Evolutionary conservation across 2,329 filamentous ascomycete species (phyloP).

Genomic region (Alternaria metachromatica): DNA sequence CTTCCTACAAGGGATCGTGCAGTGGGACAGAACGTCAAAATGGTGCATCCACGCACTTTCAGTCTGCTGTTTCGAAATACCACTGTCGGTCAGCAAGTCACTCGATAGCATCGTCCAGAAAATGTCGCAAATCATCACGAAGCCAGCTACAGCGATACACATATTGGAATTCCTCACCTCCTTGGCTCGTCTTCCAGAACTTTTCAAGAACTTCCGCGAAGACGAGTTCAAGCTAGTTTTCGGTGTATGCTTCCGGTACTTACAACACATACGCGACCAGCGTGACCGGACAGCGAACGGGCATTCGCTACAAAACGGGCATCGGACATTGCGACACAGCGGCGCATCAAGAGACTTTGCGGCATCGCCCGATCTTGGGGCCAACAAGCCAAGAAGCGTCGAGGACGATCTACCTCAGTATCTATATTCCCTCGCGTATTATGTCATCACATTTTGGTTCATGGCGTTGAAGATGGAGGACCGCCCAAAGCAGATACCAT

Average conservation of each 20-base stretch:
- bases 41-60: slow-evolving; percentile 94
- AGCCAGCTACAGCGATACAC: slow-evolving; percentile 88
- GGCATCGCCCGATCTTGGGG: slow-evolving; percentile 33
- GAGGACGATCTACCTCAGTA: slow-evolving; percentile 88
- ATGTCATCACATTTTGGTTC: slow-evolving; percentile 98
- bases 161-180: slow-evolving; percentile 95
- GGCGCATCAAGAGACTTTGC: slow-evolving; percentile 53
- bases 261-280: slow-evolving; percentile 82
- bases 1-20: slow-evolving; percentile 83
- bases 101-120: slow-evolving; percentile 86
- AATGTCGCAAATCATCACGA: slow-evolving; percentile 96
- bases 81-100: slow-evolving; percentile 82
- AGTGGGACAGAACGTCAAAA: slow-evolving; percentile 85
- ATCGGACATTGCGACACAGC: slow-evolving; percentile 51
- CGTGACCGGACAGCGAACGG: slow-evolving; percentile 49
- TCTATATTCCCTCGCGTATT: slow-evolving; percentile 90
- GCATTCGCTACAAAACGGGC: slow-evolving; percentile 39
- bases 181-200: slow-evolving; percentile 79
- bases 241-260: slow-evolving; percentile 90
- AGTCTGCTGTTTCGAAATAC: slow-evolving; percentile 93
- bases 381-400: slow-evolving; percentile 50
- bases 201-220: slow-evolving; percentile 87
- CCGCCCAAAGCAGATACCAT: slow-evolving; percentile 81
- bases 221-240: slow-evolving; percentile 95
- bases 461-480: slow-evolving; percentile 85